Base-by-base conservation (phyloP, 2,329 filamentous ascomycete species). In the Orbilia ellipsospora region DNA sequence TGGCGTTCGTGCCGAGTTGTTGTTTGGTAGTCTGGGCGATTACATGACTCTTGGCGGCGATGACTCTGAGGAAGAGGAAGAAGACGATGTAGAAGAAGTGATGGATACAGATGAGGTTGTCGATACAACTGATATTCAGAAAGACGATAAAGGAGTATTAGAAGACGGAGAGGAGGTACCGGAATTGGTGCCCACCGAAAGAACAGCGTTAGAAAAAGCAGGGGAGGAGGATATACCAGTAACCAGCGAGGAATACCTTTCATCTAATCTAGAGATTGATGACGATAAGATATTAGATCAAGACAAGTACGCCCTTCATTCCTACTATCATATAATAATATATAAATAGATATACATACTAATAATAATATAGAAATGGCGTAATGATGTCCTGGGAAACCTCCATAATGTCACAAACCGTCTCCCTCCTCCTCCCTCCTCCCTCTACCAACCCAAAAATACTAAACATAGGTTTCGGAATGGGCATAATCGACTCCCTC, bases 321-420 rank as follows among this genome's bases (percentile, higher is more conserved):
- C 78, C 16, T 59, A 73, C 7, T 79, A 12, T 7, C 93, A 82
- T 85, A 86, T 84, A 87, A 2, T 69, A 86, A 36, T 7, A 36
- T 7, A 36, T 36, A 6, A 86, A 48, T n/a, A 7, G 31, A 36
- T 48, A 77, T 90, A 16, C n/a, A 52, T 45, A 8, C 18, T 56
- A 42, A 51, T 20, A 10, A 23, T n/a, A 51, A 18, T 60, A 3
- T 28, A 86, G 89, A 77, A 96, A 96, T 81, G 92, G 92, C 62
- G 92, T 96, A 54, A 96, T 96, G 93, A 96, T 96, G 93, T 87
- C 90, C 45, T 96, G 93, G 93, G 93, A 96, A 82, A 91, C 90
- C 1, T 88, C 90, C 78, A 95, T 96, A 79, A 96, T 96, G 93
- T 76, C 73, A 4, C 55, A 52, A 42, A 55, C 64, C 1, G 65